Percentiles rank a stretch among this genome's conserved stretches.
These are phyloP conservation scores for Pyrenopolyporus hunteri DNA, from an alignment of 495 filamentous ascomycete genomes.

Conservation along the genomic window DNA sequence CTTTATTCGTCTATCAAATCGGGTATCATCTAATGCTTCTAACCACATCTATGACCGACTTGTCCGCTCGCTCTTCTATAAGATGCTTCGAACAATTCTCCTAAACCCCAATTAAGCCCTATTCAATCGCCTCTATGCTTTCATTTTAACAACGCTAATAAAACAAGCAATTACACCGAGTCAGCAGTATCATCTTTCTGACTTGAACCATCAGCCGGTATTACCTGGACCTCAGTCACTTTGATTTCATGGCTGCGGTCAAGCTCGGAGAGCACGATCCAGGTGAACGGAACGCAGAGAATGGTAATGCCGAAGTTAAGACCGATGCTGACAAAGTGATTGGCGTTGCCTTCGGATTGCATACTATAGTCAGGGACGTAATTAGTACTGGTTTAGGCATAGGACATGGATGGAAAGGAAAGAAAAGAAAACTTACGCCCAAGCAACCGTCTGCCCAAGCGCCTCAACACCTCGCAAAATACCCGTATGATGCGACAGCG, in stretches of 20 bases:
- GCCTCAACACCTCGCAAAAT: conserved; percentile 43
- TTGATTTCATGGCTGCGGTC: conserved; percentile 32
- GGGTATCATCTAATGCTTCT: conserved; percentile 23
- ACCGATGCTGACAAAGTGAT: conserved; percentile 44
- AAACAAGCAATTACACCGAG: conserved; percentile 1
- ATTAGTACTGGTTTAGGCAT: not conserved
- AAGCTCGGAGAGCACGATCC: conserved; percentile 44
- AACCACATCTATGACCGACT: not conserved
- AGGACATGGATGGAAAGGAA: not conserved
- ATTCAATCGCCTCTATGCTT: not conserved
- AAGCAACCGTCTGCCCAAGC: conserved; percentile 44
- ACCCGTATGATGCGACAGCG: conserved; percentile 39
- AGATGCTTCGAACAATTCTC: not conserved
- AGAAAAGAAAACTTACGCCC: conserved; percentile 39
- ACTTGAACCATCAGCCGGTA: not conserved
- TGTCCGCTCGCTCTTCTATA: not conserved
- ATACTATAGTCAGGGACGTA: conserved; percentile 26
- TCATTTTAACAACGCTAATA: not conserved
- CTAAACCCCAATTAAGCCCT: not conserved
- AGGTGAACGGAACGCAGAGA: conserved; percentile 41
- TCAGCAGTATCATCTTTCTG: conserved; percentile 1
- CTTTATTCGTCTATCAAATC: conserved; percentile 11
- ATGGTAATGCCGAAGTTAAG: conserved; percentile 44
- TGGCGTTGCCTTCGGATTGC: conserved; percentile 43
- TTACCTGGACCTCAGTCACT: conserved; percentile 18